Evolutionary conservation across 768 basidiomycete species (phyloP).

Genomic region (Pluteus cervinus): DNA sequence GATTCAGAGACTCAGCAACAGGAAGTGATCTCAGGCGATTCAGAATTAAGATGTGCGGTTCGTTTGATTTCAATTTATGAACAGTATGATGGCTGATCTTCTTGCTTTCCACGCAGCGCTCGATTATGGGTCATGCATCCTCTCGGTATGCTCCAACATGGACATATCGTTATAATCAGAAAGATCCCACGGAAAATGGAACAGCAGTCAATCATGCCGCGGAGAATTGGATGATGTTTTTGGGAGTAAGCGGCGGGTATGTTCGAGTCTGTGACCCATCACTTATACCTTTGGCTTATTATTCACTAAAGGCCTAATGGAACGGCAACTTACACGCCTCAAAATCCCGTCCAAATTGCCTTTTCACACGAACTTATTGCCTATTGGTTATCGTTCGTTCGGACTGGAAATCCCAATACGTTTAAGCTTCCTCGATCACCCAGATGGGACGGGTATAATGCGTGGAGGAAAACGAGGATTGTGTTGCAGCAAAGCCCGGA

Average conservation of each 20-base stretch:
- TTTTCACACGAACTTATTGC: constrained; percentile 58
- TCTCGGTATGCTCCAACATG: constrained; percentile 31
- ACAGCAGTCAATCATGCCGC: constrained; percentile 41
- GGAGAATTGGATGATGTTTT: constrained; percentile 68
- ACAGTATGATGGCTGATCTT: background rate
- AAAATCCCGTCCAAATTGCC: constrained; percentile 38
- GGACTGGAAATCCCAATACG: constrained; percentile 48
- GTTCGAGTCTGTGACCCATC: constrained; percentile 4
- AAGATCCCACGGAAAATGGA: constrained; percentile 35
- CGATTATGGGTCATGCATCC: constrained; percentile 39
- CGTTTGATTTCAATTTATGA: constrained; percentile 14
- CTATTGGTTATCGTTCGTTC: constrained; percentile 64
- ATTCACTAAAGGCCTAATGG: constrained; percentile 38
- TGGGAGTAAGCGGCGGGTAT: constrained; percentile 55
- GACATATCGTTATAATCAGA: constrained; percentile 58
- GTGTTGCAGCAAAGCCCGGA: constrained; percentile 35
- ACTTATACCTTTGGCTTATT: constrained; percentile 3
- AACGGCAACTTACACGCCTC: constrained; percentile 39
- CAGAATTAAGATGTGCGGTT: constrained; percentile 47
- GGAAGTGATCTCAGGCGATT: constrained; percentile 44
- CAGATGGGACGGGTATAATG: constrained; percentile 36
- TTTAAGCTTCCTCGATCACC: constrained; percentile 48
- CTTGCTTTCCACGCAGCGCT: constrained; percentile 22
- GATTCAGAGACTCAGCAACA: constrained; percentile 33
- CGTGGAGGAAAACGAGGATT: constrained; percentile 27